Percentiles rank a stretch among this genome's conserved stretches.
Evolutionary conservation across 495 filamentous ascomycete genomes (phyloP).

Genomic region (Ramalina peruviana): DNA sequence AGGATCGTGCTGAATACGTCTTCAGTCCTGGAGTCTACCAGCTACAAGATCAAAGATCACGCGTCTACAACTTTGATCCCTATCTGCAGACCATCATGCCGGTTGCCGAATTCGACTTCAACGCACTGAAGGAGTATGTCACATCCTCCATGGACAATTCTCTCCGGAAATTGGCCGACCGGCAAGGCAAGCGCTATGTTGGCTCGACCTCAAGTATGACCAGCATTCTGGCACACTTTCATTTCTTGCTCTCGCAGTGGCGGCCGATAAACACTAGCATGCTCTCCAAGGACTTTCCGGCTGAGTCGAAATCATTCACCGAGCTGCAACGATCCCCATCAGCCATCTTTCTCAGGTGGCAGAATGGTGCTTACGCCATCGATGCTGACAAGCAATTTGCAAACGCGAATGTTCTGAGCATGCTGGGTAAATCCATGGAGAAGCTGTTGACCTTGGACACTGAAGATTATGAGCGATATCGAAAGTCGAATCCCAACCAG

Average conservation of each 20-base stretch:
- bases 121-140: conserved; percentile 67
- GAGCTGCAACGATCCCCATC: conserved; percentile 52
- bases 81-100: conserved; percentile 88
- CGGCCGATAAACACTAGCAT: conserved; percentile 48
- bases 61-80: conserved; percentile 90
- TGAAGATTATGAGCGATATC: conserved; percentile 73
- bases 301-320: conserved; percentile 47
- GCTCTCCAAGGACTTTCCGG: conserved; percentile 52
- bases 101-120: conserved; percentile 79
- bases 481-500: conserved; percentile 46
- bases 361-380: conserved; percentile 82
- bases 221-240: conserved; percentile 71
- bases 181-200: conserved; percentile 65
- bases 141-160: conserved; percentile 73
- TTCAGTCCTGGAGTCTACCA: conserved; percentile 74
- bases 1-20: background rate
- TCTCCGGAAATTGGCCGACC: conserved; percentile 48
- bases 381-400: conserved; percentile 95
- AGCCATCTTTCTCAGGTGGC: conserved; percentile 74
- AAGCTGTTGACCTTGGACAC: conserved; percentile 78
- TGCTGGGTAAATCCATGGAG: conserved; percentile 90
- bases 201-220: conserved; percentile 98
- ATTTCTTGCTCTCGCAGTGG: conserved; percentile 80
- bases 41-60: conserved; percentile 75
- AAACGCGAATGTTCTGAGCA: conserved; percentile 67